These are phyloP conservation scores for Cornus kousa DNA, from an alignment of 148 eudicot species.

Conservation along the genomic window DNA sequence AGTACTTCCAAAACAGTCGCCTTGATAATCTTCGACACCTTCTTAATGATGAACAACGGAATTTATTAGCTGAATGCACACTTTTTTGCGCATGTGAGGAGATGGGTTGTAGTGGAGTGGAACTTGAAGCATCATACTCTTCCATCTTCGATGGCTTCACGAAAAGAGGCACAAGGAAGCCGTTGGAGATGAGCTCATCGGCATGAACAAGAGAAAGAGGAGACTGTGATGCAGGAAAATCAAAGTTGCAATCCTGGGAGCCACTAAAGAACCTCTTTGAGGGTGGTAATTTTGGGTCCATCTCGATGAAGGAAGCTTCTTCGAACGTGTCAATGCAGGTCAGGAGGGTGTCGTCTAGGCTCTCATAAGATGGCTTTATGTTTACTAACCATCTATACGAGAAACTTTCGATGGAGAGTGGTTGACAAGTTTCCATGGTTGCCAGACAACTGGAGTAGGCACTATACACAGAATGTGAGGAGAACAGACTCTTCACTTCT, in stretches of 20 bases:
- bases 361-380: conserved; percentile 60
- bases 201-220: conserved; percentile 49
- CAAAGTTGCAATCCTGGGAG: conserved; percentile 49
- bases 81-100: conserved; percentile 17
- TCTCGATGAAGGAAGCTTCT: conserved; percentile 75
- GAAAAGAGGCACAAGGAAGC: conserved; percentile 52
- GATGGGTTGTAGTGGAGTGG: conserved; percentile 18
- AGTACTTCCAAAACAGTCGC: conserved; percentile 48
- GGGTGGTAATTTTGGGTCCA: conserved; percentile 79
- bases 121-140: conserved; percentile 20
- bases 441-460: conserved; percentile 8
- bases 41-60: conserved; percentile 48
- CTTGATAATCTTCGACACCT: conserved; percentile 63
- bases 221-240: conserved; percentile 42
- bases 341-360: conserved; percentile 50
- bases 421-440: conserved; percentile 42
- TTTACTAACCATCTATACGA: conserved; percentile 81
- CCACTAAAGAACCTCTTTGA: conserved; percentile 63
- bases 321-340: conserved; percentile 50
- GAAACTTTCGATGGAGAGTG: conserved; percentile 80
- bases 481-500: background rate
- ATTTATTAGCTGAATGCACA: conserved; percentile 22
- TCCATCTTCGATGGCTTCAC: conserved; percentile 32
- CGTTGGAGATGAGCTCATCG: conserved; percentile 69
- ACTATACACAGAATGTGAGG: conserved; percentile 1